Conservation (phyloP, 208 protist genomes). For the Naegleria fowleri region DNA sequence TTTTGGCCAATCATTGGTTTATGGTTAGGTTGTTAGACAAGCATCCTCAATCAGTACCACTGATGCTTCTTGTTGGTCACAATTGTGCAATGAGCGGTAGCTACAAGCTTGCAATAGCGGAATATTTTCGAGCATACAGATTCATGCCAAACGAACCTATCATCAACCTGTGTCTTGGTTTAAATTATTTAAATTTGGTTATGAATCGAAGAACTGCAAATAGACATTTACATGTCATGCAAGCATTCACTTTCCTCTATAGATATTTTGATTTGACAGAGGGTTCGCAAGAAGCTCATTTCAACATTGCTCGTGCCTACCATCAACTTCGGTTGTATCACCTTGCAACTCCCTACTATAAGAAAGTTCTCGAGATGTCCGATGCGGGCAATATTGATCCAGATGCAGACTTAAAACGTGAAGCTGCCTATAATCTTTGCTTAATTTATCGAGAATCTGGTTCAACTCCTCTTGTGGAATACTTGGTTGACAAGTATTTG, state of each 20-base stretch:
- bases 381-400: neutral
- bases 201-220: conserved; percentile 31
- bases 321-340: conserved; percentile 1
- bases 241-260: conserved; percentile 24
- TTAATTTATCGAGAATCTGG: conserved; percentile 17
- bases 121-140: conserved; percentile 5
- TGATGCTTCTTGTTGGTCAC: neutral
- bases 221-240: neutral
- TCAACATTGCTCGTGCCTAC: conserved; percentile 23
- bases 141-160: neutral
- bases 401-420: neutral
- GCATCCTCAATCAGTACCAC: neutral
- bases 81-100: neutral
- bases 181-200: conserved; percentile 1
- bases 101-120: neutral
- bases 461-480: neutral
- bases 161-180: conserved; percentile 4
- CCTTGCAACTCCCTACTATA: conserved; percentile 8
- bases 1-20: neutral
- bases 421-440: conserved; percentile 23
- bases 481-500: neutral
- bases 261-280: neutral
- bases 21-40: neutral
- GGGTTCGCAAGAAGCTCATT: neutral
- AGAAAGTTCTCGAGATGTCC: neutral